phyloP scores from a whole-genome alignment of 1,284 basidiomycete species.

The Calocybe gambosa region DNA sequence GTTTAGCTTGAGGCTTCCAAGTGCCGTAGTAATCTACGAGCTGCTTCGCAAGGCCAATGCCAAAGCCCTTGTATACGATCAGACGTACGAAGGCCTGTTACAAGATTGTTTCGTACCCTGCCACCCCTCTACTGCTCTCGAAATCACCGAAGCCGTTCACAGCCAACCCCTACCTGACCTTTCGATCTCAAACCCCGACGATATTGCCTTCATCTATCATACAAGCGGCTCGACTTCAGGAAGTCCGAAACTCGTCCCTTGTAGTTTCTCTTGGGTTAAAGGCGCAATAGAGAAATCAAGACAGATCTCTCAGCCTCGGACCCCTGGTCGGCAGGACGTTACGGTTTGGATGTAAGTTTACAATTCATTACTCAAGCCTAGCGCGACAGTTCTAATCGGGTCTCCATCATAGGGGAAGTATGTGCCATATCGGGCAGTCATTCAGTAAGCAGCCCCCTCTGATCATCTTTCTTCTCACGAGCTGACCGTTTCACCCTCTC shows the following conservation, averaged over 20 bases:
- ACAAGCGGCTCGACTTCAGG: constrained; percentile 67
- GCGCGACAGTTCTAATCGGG: constrained; percentile 19
- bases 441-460: constrained; percentile 45
- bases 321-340: constrained; percentile 53
- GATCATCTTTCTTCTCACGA: constrained; percentile 21
- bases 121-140: constrained; percentile 28
- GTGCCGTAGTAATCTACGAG: constrained; percentile 51
- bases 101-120: constrained; percentile 34
- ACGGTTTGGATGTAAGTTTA: constrained; percentile 56
- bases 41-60: constrained; percentile 44
- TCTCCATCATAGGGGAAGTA: constrained; percentile 49
- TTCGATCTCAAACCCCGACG: no score
- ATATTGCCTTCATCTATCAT: constrained; percentile 56
- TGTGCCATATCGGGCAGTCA: constrained; percentile 64
- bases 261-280: constrained; percentile 50
- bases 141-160: constrained; percentile 7
- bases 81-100: constrained; percentile 34
- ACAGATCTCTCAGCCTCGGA: constrained; percentile 43
- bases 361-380: constrained; percentile 7
- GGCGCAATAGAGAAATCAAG: constrained; percentile 50
- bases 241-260: constrained; percentile 62
- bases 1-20: constrained; percentile 42
- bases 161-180: no score
- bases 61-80: constrained; percentile 48
- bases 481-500: constrained; percentile 32